phyloP scores from a whole-genome alignment of 495 filamentous ascomycete genomes.

The Glonium stellatum region DNA sequence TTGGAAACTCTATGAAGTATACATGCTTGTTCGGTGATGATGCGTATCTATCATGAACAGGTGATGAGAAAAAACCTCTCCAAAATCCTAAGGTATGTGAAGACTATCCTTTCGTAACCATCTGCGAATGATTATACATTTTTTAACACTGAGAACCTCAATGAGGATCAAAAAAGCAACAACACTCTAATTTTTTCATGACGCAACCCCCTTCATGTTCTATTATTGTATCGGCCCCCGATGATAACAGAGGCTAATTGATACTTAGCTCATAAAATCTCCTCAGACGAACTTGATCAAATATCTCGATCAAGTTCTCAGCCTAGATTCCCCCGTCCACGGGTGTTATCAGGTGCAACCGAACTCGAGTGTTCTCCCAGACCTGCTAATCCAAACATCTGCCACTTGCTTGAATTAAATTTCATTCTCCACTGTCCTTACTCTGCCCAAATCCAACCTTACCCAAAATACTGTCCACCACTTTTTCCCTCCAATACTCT shows the following conservation, averaged over 20 bases:
- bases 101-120: constrained; percentile 11
- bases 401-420: neutral
- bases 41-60: constrained; percentile 4
- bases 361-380: constrained; percentile 5
- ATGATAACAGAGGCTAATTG: neutral
- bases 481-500: constrained; percentile 31
- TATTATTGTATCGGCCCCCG: neutral
- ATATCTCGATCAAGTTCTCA: neutral
- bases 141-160: constrained; percentile 52
- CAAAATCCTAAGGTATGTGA: neutral
- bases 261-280: neutral
- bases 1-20: neutral
- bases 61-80: neutral
- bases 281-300: neutral
- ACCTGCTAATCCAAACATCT: neutral
- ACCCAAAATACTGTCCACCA: constrained; percentile 35
- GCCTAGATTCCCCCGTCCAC: neutral
- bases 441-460: constrained; percentile 29
- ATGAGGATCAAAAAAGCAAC: constrained; percentile 48
- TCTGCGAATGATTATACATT: constrained; percentile 45
- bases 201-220: constrained; percentile 26
- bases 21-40: constrained; percentile 7
- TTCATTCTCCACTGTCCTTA: neutral
- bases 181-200: constrained; percentile 64
- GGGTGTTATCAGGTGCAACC: neutral